Base-by-base conservation (phyloP, 2,329 filamentous ascomycete species). In the Zymoseptoria tritici region DNA sequence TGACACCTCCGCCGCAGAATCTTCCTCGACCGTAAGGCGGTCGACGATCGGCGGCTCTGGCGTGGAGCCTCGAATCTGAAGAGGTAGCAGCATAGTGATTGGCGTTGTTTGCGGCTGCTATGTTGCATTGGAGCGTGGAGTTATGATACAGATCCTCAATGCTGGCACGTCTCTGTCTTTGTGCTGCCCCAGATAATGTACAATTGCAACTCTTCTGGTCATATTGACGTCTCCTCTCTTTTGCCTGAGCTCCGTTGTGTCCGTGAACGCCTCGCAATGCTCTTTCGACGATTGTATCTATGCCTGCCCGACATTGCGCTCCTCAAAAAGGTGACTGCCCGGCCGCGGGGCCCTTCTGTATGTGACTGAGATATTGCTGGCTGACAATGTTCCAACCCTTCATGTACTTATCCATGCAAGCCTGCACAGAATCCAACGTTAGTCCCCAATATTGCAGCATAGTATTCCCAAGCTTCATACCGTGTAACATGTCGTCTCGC, bases 321-420 rank as follows among this genome's bases (percentile, higher is more conserved):
- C 26, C 42, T 62, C 61, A 62, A 21, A 60, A 46, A 11, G 55
- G 56, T 7, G 62, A 54, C 58, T 68, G 75, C 24, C 60, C 60
- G 9, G 57, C 56, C 11, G 61, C 66, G 19, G 65, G 60, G 5
- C 66, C 75, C 62, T 74, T 75, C 70, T 81, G 79, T 72, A 81
- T 76, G 67, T 78, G 70, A 26, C 71, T 73, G 46, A 81, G 73
- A 63, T 81, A 82, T 61, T 78, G 76, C 69, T 77, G 74, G 62
- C 74, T 77, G 24, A 81, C 79, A 19, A 76, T 77, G 66, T 81
- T 81, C 79, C 79, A 82, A 42, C 77, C 73, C 42, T 72, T 71
- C 79, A 82, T 81, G 72, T 82, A 82, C 69, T 82, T 82, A 67
- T 81, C 79, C 79, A 82, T 80, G 73, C 80, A 82, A 51, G 72